Evolutionary conservation across 768 basidiomycete genomes (phyloP), one percentile per base, ranked within the genome.

Genomic region (Boletus pseudo-olivaceus): DNA sequence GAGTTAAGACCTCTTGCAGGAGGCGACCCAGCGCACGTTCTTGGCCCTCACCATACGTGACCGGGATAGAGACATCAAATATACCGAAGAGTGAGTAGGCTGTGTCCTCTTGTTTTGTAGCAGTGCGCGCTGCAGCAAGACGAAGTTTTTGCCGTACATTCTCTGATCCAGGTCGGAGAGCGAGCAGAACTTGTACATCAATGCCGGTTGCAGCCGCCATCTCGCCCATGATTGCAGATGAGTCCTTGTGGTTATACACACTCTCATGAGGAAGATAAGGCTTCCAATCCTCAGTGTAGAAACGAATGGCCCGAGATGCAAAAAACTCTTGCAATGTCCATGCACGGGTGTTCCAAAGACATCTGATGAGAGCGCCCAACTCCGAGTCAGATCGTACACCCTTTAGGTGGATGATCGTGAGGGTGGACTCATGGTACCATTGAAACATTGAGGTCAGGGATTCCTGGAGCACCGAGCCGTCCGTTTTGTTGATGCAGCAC

Each of bases 401-500:
- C 5, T 20, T 30, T 8, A 50, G 20, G 30, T 32, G 49, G 17
- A 50, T 8, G 14, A 50, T 20, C 6, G 49, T 50, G 17, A 41
- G 27, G 4, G 39, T 19, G 1, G 49, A 41, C 2, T 26, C 12
- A 8, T 41, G 27, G 11, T 50, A 50, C 49, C 39, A 50, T 9
- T 23, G 30, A 26, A 40, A 50, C 49, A 50, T 50, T 5, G 34
- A 47, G 0, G 33, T 47, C 17, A 47, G 10, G 3, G 34, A 47
- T 37, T 47, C 34, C 19, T 35, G 23, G 11, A 40, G 23, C 5
- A 26, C 49, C 5, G 39, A 10, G 5, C 30, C 30, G 9, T 40
- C 53, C 32, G 15, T 15, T 19, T 55, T 62, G 51, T 61, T 50
- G 40, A 62, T 58, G 38, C 62, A 62, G 7, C 48, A 57, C 0